These are phyloP conservation scores for Lyophyllum decastes DNA, from an alignment of 768 basidiomycete species.

Conservation along the genomic window DNA sequence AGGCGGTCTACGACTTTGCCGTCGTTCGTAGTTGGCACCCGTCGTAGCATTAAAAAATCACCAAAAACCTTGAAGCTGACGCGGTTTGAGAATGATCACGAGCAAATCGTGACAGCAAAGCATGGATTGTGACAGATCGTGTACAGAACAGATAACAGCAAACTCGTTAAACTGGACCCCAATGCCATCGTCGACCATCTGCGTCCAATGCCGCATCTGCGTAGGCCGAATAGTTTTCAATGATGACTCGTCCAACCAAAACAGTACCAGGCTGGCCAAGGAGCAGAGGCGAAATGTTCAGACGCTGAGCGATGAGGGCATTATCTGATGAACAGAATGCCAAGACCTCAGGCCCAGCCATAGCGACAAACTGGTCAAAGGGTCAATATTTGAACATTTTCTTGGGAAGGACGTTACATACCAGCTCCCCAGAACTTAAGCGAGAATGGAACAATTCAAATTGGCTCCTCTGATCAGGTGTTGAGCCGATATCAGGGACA, in stretches of 20 bases:
- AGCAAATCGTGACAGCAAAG: conserved; percentile 13
- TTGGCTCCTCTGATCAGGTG: conserved; percentile 41
- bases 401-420: conserved; percentile 27
- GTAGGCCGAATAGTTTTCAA: conserved; percentile 63
- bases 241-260: conserved; percentile 55
- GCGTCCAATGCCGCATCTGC: conserved; percentile 49
- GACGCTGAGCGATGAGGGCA: conserved; percentile 41
- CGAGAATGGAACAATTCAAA: conserved; percentile 53
- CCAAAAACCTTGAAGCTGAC: not conserved
- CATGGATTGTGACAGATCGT: conserved; percentile 19
- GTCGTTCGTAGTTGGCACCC: conserved; percentile 68
- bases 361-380: conserved; percentile 53
- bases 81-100: conserved; percentile 8
- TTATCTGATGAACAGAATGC: conserved; percentile 62
- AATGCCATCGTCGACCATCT: conserved; percentile 40
- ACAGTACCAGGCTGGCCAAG: conserved; percentile 44
- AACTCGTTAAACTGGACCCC: not conserved
- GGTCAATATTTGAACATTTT: not conserved
- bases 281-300: conserved; percentile 51
- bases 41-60: conserved; percentile 56
- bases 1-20: conserved; percentile 69
- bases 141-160: conserved; percentile 7
- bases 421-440: conserved; percentile 54
- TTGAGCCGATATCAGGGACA: conserved; percentile 37
- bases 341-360: conserved; percentile 51